A percentile compares a stretch with the other conserved stretches of the same genome.
These are phyloP conservation scores for Drechmeria coniospora DNA, from an alignment of 2,329 filamentous ascomycete species.

Conservation along the genomic window DNA sequence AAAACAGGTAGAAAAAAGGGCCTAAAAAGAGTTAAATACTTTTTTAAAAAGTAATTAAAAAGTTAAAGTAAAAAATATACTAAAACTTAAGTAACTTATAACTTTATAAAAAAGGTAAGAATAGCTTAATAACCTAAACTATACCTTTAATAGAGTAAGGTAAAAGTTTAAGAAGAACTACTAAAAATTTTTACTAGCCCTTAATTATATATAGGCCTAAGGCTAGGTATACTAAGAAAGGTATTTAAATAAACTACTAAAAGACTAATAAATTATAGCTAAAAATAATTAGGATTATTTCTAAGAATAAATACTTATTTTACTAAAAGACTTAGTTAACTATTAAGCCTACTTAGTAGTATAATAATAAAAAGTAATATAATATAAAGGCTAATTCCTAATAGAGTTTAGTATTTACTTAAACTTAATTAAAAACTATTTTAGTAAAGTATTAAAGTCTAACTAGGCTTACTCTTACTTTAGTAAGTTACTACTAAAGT, in stretches of 20 bases:
- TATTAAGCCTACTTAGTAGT: too few relatives aligned
- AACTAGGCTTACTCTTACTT: background rate
- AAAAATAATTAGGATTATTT: background rate
- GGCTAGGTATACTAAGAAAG: constrained; percentile 1
- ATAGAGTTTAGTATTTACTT: too few relatives aligned
- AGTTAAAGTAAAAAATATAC: background rate
- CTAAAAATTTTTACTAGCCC: background rate
- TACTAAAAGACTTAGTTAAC: background rate
- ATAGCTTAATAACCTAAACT: too few relatives aligned
- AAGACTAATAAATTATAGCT: background rate
- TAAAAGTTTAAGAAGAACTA: background rate
- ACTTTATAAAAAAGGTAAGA: too few relatives aligned
- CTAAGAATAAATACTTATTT: background rate
- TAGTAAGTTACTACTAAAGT: background rate
- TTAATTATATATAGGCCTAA: constrained; percentile 1
- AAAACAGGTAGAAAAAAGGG: too few relatives aligned
- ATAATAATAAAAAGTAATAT: too few relatives aligned
- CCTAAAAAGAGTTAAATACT: background rate
- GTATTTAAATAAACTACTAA: background rate
- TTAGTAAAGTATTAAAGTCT: background rate
- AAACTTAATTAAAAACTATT: background rate
- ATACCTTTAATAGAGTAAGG: background rate
- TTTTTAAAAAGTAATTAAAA: background rate
- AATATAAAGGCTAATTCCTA: too few relatives aligned
- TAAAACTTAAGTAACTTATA: background rate